A percentile compares a stretch with the other conserved stretches of the same genome.
Conservation (phyloP, 169 alveolate genomes). For the Neospora caninum region DNA sequence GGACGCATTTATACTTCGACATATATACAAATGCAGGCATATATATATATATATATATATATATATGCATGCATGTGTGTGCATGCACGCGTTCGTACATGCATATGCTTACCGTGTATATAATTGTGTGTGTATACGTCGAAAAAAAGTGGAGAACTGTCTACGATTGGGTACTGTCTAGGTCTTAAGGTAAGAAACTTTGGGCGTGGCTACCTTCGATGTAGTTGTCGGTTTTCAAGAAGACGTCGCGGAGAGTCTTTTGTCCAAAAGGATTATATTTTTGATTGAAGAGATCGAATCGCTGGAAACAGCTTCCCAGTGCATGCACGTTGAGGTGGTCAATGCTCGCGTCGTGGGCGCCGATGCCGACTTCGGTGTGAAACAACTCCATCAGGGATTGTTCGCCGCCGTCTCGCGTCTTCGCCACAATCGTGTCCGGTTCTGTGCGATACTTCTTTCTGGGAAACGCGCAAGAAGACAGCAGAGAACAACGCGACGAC, state of each 20-base stretch:
- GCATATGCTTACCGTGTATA: background rate
- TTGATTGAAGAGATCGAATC: constrained; percentile 92
- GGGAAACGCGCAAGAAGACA: background rate
- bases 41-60: background rate
- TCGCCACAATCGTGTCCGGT: constrained; percentile 78
- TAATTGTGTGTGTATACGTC: too few species aligned
- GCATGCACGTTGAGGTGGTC: constrained; percentile 87
- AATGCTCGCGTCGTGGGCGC: constrained; percentile 78
- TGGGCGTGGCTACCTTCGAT: constrained; percentile 77
- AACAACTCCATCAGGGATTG: constrained; percentile 80
- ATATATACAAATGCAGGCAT: background rate
- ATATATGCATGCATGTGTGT: background rate
- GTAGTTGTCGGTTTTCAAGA: constrained; percentile 90
- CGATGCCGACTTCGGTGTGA: constrained; percentile 77
- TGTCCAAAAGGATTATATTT: constrained; percentile 92
- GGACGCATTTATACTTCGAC: background rate
- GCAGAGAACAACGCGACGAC: too few species aligned
- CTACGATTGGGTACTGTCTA: too few species aligned
- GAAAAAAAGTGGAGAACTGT: too few species aligned
- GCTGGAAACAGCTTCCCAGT: constrained; percentile 86
- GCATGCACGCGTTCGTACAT: background rate
- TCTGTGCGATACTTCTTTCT: constrained; percentile 79
- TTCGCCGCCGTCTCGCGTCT: constrained; percentile 71
- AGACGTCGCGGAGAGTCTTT: constrained; percentile 84
- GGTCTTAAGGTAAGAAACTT: too few species aligned